These are phyloP conservation scores for Boletus nobilissimus DNA, from an alignment of 1,284 basidiomycete genomes.

Conservation along the genomic window DNA sequence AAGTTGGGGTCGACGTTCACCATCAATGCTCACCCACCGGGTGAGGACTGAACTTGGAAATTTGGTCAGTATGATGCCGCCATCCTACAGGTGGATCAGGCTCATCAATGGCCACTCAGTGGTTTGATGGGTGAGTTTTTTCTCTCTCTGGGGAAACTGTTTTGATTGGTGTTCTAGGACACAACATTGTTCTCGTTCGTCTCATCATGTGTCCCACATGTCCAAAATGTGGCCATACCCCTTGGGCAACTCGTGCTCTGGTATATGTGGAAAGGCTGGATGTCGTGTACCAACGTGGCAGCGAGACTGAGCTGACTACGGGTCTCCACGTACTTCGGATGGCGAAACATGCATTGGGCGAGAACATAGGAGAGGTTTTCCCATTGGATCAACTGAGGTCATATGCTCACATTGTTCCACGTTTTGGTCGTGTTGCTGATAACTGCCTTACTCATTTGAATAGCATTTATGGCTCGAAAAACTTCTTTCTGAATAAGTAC, in stretches of 20 bases:
- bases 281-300: background rate
- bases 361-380: constrained; percentile 42
- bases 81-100: background rate
- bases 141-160: background rate
- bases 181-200: background rate
- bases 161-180: background rate
- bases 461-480: constrained; percentile 32
- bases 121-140: background rate
- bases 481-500: constrained; percentile 46
- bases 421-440: constrained; percentile 42
- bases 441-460: constrained; percentile 34
- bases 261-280: background rate
- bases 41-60: background rate
- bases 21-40: background rate
- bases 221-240: background rate
- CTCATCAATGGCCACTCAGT: background rate
- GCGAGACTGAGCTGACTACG: constrained; percentile 27
- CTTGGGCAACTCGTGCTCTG: background rate
- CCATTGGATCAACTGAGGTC: constrained; percentile 40
- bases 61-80: background rate
- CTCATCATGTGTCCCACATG: background rate
- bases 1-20: background rate
- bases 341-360: constrained; percentile 23
- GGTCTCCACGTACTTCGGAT: constrained; percentile 41
- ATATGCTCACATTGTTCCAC: constrained; percentile 40